Percentiles rank a stretch among this genome's conserved stretches.
Conservation (phyloP, 2,329 filamentous ascomycete species). For the Lomentospora prolificans region DNA sequence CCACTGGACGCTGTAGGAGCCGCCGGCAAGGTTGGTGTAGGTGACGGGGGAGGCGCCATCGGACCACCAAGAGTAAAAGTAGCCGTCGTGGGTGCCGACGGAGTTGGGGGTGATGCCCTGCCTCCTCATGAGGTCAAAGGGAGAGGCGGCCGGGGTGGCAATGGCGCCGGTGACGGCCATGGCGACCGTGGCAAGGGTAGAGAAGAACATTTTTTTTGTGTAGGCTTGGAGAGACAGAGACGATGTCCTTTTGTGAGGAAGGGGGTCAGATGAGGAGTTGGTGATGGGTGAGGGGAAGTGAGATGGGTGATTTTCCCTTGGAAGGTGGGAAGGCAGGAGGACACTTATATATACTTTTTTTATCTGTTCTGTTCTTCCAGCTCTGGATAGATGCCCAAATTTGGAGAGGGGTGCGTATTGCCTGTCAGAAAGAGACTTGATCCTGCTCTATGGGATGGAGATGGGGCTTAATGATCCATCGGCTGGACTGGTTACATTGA, state of each 20-base stretch:
- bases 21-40: conserved; percentile 33
- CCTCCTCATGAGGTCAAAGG: conserved; percentile 5
- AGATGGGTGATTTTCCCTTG: neutral
- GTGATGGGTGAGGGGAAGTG: neutral
- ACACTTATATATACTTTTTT: neutral
- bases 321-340: neutral
- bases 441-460: too few relatives aligned
- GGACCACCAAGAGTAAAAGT: conserved; percentile 40
- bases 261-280: too few relatives aligned
- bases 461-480: too few relatives aligned
- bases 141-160: conserved; percentile 3
- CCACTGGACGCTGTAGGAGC: conserved; percentile 36
- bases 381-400: too few relatives aligned
- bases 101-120: conserved; percentile 23
- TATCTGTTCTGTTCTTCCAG: neutral
- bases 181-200: conserved; percentile 4
- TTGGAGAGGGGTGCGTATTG: too few relatives aligned
- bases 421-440: too few relatives aligned
- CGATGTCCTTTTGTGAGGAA: neutral
- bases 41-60: conserved; percentile 31
- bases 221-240: neutral
- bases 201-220: conserved; percentile 2
- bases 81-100: conserved; percentile 27
- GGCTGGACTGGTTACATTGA: neutral
- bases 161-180: conserved; percentile 4